Percentiles rank a stretch among this genome's conserved stretches.
phyloP scores from a whole-genome alignment of 331 rosid genomes.

The Acacia concinna region DNA sequence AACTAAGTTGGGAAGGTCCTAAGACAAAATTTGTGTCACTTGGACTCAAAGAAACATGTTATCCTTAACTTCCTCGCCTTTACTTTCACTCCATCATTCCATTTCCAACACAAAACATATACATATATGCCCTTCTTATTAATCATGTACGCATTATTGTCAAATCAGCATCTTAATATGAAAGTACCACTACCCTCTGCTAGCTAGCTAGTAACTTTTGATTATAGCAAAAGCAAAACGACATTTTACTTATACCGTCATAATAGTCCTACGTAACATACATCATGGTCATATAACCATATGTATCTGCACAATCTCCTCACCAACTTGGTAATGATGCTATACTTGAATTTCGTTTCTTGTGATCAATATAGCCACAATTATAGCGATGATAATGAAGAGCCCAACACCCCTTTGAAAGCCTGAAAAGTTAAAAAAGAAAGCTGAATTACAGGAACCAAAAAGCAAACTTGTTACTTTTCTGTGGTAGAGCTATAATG shows the following conservation, averaged over 20 bases:
- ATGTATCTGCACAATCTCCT: conserved; percentile 21
- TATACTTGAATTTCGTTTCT: conserved; percentile 50
- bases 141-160: not conserved
- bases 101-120: not conserved
- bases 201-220: not conserved
- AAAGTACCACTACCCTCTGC: not conserved
- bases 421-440: conserved; percentile 3
- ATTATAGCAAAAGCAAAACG: conserved; percentile 3
- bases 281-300: conserved; percentile 15
- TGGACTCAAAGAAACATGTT: conserved; percentile 7
- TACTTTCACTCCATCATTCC: conserved; percentile 13
- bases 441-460: conserved; percentile 28
- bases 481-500: conserved; percentile 22
- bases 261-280: not conserved
- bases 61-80: not conserved
- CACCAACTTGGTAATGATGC: conserved; percentile 51
- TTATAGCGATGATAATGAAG: conserved; percentile 37
- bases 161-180: conserved; percentile 9
- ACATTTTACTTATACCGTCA: not conserved
- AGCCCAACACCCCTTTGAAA: not conserved
- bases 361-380: conserved; percentile 46
- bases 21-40: not conserved
- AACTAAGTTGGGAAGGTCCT: not conserved
- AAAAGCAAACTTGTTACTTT: conserved; percentile 18
- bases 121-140: not conserved